A percentile compares a stretch with the other conserved stretches of the same genome.
Evolutionary conservation across 2,329 filamentous ascomycete genomes (phyloP).

Genomic region (Scedosporium dehoogii): DNA sequence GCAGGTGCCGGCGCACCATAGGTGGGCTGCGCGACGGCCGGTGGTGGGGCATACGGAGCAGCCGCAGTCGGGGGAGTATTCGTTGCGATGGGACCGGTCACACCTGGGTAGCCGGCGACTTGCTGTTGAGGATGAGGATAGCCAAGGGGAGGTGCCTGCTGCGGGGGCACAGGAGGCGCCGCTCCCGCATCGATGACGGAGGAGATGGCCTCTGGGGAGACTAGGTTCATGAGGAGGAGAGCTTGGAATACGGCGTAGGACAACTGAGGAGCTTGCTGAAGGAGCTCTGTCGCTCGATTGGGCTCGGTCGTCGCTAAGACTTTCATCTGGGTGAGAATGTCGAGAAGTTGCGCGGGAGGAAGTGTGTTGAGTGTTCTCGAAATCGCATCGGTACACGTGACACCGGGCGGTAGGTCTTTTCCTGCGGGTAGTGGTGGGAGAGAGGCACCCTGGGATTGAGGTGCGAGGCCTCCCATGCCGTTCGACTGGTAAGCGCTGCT

Average conservation of each 20-base stretch:
- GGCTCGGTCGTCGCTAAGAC: constrained; percentile 74
- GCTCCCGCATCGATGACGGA: constrained; percentile 60
- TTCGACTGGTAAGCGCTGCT: not conserved
- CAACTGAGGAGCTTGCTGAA: constrained; percentile 83
- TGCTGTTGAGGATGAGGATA: constrained; percentile 17
- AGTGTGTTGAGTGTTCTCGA: constrained; percentile 82
- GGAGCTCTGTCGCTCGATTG: constrained; percentile 71
- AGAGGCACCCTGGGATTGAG: constrained; percentile 24
- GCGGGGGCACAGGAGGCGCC: constrained; percentile 32
- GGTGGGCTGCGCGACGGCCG: constrained; percentile 19
- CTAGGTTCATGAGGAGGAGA: constrained; percentile 82
- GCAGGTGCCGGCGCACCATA: constrained; percentile 27
- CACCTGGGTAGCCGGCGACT: constrained; percentile 23
- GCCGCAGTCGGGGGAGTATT: constrained; percentile 38
- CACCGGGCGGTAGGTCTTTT: constrained; percentile 69
- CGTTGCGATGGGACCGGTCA: constrained; percentile 22
- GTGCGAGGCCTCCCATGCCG: constrained; percentile 2
- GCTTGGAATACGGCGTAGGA: constrained; percentile 94
- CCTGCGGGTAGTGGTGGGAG: constrained; percentile 78
- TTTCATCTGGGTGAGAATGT: constrained; percentile 93
- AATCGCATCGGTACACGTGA: constrained; percentile 83
- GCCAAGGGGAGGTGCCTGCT: constrained; percentile 19
- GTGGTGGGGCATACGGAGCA: constrained; percentile 35
- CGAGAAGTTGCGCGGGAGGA: constrained; percentile 79
- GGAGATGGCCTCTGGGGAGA: constrained; percentile 73